These are phyloP conservation scores for Eucalyptus marginata DNA, from an alignment of 345 rosid species.

Conservation along the genomic window DNA sequence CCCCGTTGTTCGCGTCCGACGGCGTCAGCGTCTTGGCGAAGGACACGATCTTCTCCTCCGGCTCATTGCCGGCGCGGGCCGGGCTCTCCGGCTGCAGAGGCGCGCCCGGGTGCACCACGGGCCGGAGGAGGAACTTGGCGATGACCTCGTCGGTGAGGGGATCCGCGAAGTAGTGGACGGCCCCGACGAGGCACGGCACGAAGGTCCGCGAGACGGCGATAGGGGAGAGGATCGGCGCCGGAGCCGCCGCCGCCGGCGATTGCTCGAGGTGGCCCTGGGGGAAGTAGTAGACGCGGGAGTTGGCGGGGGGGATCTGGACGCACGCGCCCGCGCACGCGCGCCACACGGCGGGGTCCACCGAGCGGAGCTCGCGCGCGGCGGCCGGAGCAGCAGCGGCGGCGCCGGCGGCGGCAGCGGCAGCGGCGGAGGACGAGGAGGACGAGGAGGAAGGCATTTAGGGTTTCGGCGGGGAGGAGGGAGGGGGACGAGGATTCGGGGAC, in stretches of 20 bases:
- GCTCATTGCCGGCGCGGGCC: not conserved
- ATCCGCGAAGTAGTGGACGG: slow-evolving; percentile 51
- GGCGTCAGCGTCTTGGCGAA: slow-evolving; percentile 75
- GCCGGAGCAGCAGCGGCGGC: slow-evolving; percentile 14
- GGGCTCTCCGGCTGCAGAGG: not conserved
- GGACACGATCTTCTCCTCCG: slow-evolving; percentile 23
- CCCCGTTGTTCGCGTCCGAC: slow-evolving; percentile 93
- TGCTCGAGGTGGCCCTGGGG: slow-evolving; percentile 85
- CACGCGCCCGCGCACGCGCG: slow-evolving; percentile 70
- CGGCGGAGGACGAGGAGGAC: not conserved
- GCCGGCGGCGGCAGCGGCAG: not conserved
- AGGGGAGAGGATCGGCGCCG: slow-evolving; percentile 1
- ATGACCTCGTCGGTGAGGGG: slow-evolving; percentile 71
- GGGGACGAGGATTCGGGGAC: not conserved
- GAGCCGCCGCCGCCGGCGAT: slow-evolving; percentile 1
- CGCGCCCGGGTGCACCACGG: not conserved
- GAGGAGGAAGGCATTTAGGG: not conserved
- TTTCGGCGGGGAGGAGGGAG: not conserved
- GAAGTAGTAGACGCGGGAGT: slow-evolving; percentile 76
- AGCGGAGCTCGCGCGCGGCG: slow-evolving; percentile 14
- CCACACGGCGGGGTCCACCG: slow-evolving; percentile 62
- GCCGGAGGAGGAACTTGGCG: slow-evolving; percentile 30
- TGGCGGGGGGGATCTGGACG: slow-evolving; percentile 40
- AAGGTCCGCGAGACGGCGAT: slow-evolving; percentile 9
- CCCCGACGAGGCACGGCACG: slow-evolving; percentile 36